A percentile compares a stretch with the other conserved stretches of the same genome.
Evolutionary conservation across 2,329 filamentous ascomycete species (phyloP).

Genomic region (Cladophialophora chaetospira): DNA sequence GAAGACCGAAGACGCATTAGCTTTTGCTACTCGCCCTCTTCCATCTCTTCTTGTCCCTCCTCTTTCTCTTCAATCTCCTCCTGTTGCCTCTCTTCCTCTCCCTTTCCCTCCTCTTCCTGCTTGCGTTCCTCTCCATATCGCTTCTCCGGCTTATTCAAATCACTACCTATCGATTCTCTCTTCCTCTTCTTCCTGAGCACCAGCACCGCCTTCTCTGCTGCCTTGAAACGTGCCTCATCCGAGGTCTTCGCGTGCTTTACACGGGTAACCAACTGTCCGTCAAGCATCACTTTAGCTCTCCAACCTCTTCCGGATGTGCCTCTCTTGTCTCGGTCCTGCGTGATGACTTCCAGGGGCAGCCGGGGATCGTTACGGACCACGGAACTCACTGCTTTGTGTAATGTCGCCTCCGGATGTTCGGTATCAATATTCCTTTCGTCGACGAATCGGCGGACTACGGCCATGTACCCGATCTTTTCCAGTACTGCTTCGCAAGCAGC

Average conservation of each 20-base stretch:
- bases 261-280: conserved; percentile 12
- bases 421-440: conserved; percentile 19
- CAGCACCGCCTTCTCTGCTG: conserved; percentile 22
- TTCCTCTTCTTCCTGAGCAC: conserved; percentile 5
- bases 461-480: conserved; percentile 62
- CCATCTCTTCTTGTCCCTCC: too few species aligned
- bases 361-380: not conserved
- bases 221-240: conserved; percentile 25
- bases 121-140: too few species aligned
- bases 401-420: conserved; percentile 11
- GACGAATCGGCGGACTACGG: conserved; percentile 29
- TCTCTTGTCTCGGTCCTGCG: conserved; percentile 1
- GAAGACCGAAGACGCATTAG: too few species aligned
- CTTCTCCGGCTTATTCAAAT: not conserved
- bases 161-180: not conserved
- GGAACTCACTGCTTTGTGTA: not conserved
- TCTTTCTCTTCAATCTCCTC: too few species aligned
- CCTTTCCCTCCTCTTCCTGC: not conserved
- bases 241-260: conserved; percentile 17
- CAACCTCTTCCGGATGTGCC: conserved; percentile 1
- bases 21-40: too few species aligned
- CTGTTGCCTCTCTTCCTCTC: too few species aligned
- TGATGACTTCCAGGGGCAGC: not conserved
- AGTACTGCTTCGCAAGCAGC: conserved; percentile 62
- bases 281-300: conserved; percentile 21